phyloP scores from a whole-genome alignment of 495 filamentous ascomycete genomes.

The Lichina pygmaea region DNA sequence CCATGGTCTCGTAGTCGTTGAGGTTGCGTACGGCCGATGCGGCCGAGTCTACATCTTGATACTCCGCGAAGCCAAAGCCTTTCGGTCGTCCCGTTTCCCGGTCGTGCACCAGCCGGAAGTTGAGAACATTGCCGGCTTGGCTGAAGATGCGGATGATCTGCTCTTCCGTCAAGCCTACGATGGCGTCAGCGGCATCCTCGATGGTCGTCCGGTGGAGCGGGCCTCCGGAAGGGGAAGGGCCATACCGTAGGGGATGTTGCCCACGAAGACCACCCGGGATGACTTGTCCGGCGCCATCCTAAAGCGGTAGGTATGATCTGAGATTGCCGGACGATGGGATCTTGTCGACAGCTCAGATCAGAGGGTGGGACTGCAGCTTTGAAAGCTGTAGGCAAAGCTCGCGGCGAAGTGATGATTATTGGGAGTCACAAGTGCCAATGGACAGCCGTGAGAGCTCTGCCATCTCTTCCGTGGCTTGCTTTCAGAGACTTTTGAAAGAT shows the following conservation, averaged over 20 bases:
- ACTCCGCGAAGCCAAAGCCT: constrained; percentile 91
- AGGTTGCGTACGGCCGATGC: constrained; percentile 87
- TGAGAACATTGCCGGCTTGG: constrained; percentile 64
- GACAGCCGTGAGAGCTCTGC: too few species aligned
- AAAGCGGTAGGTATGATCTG: not conserved
- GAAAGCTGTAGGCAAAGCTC: too few species aligned
- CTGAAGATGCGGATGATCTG: constrained; percentile 80
- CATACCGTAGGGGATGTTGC: constrained; percentile 35
- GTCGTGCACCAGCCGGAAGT: constrained; percentile 86
- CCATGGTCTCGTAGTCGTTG: constrained; percentile 91
- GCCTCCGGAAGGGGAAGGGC: constrained; percentile 5
- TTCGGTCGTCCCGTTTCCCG: constrained; percentile 85
- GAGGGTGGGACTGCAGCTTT: too few species aligned
- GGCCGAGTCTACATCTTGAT: constrained; percentile 68
- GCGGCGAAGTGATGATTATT: too few species aligned
- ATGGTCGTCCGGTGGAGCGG: not conserved
- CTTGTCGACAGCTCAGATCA: too few species aligned
- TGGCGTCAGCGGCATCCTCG: not conserved
- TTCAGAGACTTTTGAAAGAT: too few species aligned
- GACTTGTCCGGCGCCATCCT: constrained; percentile 27
- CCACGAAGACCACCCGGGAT: constrained; percentile 50
- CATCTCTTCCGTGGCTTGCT: too few species aligned
- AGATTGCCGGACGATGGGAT: too few species aligned
- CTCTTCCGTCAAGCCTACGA: constrained; percentile 67
- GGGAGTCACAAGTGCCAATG: too few species aligned